Base-by-base conservation (phyloP, 1,284 basidiomycete species). In the Pisolithus thermaeus region DNA sequence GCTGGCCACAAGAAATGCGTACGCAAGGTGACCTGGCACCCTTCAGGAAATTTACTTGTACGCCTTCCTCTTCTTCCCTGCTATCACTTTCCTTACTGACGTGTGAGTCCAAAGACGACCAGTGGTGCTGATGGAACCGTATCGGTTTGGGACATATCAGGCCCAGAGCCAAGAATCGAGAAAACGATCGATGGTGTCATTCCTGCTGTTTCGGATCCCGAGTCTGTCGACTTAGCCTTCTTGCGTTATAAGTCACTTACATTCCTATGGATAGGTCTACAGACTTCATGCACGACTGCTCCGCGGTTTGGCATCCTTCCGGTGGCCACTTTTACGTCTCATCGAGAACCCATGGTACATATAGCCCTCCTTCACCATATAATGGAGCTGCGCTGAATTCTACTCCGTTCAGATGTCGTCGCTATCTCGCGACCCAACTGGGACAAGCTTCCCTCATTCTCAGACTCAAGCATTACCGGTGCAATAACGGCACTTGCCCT, bases 301-400 rank as follows among this genome's bases (percentile, higher is more conserved):
- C 90, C 43, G 91, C 83, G 1, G 72, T 93, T 20, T 99, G 97
- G 97, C 95, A 99, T 69, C 86, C 92, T 0, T 88, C 86, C 3
- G 94, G 95, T 22, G 82, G 88, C 51, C 81, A 86, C 67, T 97
- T 99, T 68, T 90, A 89, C 47, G 78, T 86, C 1, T 83, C 88
- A 0, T 84, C 84, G n/a, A 83, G 86, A 50, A 79, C 84, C 2
- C 90, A 95, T 60, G 92, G 92, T 90, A 56, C 16, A 78, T 36
- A 20, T 18, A 4, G 12, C 42, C 1, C 1, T 3, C 7, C 20
- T 51, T 48, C 46, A 43, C 35, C 36, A 12, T n/a, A 8, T 20
- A 36, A 20, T 50, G 5, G 9, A 42, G 18, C 36, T 11, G 54
- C 9, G 53, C 16, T 22, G 5, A 8, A 41, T 18, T 48, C 20